Evolutionary conservation across 805 yeast species (phyloP), one percentile per base, ranked within the genome.

Genomic region (Torulaspora quercuum): DNA sequence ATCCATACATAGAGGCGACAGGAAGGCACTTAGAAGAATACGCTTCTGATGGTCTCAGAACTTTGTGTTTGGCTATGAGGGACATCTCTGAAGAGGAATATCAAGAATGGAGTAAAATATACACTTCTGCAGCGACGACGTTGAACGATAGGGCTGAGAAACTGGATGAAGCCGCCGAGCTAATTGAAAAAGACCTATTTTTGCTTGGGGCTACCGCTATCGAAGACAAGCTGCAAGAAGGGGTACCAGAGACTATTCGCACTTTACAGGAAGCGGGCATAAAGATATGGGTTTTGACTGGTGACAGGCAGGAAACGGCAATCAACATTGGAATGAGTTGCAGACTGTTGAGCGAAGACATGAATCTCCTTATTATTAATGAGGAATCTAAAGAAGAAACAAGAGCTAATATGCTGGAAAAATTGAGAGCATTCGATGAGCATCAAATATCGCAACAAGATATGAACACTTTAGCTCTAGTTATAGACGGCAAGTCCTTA

Each of bases 291-390:
- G 97, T 92, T 15, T 69, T 92, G 33, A 92, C 99, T 2, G 99
- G 99, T 51, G 99, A 92, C 58, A 76, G 96, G 61, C 99, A 94
- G 60, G 99, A 92, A 61, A 92, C 99, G 9, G 99, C 99, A 0
- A 84, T 92, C 48, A 92, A 92, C 59, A 92, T 92, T 55, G 99
- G 98, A 43, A 88, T 92, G 97, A 86, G 96, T 52, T 94, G 98
- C 69, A 87, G 85, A 56, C 69, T 92, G 29, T 64, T 92, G 30
- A 81, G 92, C 55, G 99, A 92, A 60, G 98, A 92, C 54, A 92
- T 92, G 99, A 89, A 87, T 49, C 64, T 92, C 44, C 69, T 92
- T 48, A 78, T 90, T 42, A 80, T 92, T 23, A 92, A 92, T 57
- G 98, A 92, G 60, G 89, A 82, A 23, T 72, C 76, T 2, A 80